Conservation (phyloP, 768 basidiomycete species). For the Hericium erinaceus region DNA sequence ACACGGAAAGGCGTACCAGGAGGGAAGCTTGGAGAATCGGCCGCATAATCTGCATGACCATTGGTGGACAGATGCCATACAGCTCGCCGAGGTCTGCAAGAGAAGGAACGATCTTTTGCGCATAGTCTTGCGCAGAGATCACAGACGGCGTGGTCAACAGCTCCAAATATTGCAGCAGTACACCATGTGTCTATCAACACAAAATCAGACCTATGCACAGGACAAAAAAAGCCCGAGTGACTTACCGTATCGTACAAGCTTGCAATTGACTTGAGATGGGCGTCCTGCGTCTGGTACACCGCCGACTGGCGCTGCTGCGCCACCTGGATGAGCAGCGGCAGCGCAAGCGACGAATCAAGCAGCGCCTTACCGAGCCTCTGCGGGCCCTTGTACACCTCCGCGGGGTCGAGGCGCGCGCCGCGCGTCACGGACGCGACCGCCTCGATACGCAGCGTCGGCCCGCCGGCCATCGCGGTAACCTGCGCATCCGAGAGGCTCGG, state of each 20-base stretch:
- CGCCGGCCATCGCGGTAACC: constrained; percentile 85
- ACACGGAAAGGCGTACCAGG: constrained; percentile 33
- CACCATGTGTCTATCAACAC: constrained; percentile 68
- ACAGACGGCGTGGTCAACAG: constrained; percentile 68
- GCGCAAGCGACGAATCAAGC: constrained; percentile 63
- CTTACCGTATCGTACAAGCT: constrained; percentile 84
- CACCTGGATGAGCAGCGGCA: constrained; percentile 85
- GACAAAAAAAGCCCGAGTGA: constrained; percentile 16
- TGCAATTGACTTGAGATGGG: constrained; percentile 79
- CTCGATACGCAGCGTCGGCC: constrained; percentile 78
- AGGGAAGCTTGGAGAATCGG: constrained; percentile 63
- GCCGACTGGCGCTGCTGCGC: constrained; percentile 87
- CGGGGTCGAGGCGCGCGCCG: constrained; percentile 62
- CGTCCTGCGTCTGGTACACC: constrained; percentile 62
- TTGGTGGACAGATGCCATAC: constrained; percentile 75
- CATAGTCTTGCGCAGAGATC: constrained; percentile 63
- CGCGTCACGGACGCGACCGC: constrained; percentile 74
- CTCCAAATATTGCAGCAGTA: constrained; percentile 87
- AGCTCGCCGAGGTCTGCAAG: constrained; percentile 60
- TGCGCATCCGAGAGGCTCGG: constrained; percentile 86
- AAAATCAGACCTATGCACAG: constrained; percentile 11
- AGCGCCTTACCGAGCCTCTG: constrained; percentile 56
- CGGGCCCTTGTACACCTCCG: constrained; percentile 57
- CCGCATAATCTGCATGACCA: constrained; percentile 91
- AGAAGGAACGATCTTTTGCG: constrained; percentile 63